phyloP scores from a whole-genome alignment of 2,329 filamentous ascomycete species.

The Phialophora expanda region DNA sequence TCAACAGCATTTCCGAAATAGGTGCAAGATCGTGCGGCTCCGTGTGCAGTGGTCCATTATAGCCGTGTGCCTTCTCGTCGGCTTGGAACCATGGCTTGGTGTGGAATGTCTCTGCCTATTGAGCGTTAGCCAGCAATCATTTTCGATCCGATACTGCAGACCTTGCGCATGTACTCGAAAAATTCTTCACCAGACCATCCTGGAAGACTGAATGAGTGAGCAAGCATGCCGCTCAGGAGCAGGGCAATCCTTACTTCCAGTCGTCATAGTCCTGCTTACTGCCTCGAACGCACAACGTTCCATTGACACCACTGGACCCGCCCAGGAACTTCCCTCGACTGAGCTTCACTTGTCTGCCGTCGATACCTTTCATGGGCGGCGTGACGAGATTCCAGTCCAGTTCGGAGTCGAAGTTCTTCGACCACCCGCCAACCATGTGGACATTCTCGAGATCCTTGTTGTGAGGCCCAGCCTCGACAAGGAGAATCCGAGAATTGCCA shows the following conservation, averaged over 20 bases:
- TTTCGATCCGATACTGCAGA: conserved; percentile 45
- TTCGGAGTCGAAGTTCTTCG: conserved; percentile 50
- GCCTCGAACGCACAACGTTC: conserved; percentile 52
- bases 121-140: conserved; percentile 9
- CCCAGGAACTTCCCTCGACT: conserved; percentile 52
- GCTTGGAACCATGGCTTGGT: conserved; percentile 63
- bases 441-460: conserved; percentile 53
- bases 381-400: conserved; percentile 55
- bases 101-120: conserved; percentile 65
- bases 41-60: conserved; percentile 59
- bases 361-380: conserved; percentile 47
- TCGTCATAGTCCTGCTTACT: conserved; percentile 58
- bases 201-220: conserved; percentile 52
- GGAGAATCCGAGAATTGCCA: conserved; percentile 48
- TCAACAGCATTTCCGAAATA: conserved; percentile 61
- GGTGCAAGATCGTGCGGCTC: conserved; percentile 65
- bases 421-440: conserved; percentile 54
- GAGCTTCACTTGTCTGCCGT: conserved; percentile 50
- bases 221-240: not conserved
- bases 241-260: conserved; percentile 58
- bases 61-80: conserved; percentile 56
- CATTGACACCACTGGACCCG: conserved; percentile 54
- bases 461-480: conserved; percentile 57
- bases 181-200: conserved; percentile 62
- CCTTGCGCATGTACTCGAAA: conserved; percentile 63